Conservation (phyloP, 208 protist species). For the Acanthamoeba triangularis region DNA sequence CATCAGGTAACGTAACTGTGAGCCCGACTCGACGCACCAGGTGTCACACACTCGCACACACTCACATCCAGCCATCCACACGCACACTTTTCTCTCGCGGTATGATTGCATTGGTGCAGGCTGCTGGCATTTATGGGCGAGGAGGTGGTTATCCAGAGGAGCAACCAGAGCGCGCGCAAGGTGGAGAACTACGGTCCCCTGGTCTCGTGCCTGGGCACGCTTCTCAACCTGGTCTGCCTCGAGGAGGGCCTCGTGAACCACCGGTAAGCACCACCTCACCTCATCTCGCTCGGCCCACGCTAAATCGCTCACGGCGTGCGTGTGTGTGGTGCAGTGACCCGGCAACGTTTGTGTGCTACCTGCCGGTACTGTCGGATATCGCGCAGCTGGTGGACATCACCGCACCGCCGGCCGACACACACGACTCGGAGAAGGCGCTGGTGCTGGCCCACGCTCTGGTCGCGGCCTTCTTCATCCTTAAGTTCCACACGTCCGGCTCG, state of each 20-base stretch:
- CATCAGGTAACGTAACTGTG: neutral
- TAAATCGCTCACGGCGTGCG: neutral
- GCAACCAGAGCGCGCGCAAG: neutral
- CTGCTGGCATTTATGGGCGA: slow-evolving; percentile 12
- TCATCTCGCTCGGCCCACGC: neutral
- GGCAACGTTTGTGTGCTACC: neutral
- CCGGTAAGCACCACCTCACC: neutral
- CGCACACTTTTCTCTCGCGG: neutral
- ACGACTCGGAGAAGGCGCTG: slow-evolving; percentile 38
- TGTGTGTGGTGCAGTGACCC: neutral
- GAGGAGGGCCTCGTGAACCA: slow-evolving; percentile 44
- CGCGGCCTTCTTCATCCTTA: slow-evolving; percentile 48
- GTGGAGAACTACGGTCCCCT: slow-evolving; percentile 44
- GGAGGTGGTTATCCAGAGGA: neutral
- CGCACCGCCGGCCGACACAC: neutral
- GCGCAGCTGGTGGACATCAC: neutral
- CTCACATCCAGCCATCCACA: neutral
- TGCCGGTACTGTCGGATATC: neutral
- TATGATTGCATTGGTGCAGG: neutral
- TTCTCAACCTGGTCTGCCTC: slow-evolving; percentile 64
- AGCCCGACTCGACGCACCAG: too few species aligned
- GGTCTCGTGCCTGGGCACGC: slow-evolving; percentile 52
- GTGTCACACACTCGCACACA: neutral
- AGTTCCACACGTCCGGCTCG: slow-evolving; percentile 25
- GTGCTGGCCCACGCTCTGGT: slow-evolving; percentile 48